Conservation (phyloP, 345 rosid species). For the Anastatica hierochuntica region DNA sequence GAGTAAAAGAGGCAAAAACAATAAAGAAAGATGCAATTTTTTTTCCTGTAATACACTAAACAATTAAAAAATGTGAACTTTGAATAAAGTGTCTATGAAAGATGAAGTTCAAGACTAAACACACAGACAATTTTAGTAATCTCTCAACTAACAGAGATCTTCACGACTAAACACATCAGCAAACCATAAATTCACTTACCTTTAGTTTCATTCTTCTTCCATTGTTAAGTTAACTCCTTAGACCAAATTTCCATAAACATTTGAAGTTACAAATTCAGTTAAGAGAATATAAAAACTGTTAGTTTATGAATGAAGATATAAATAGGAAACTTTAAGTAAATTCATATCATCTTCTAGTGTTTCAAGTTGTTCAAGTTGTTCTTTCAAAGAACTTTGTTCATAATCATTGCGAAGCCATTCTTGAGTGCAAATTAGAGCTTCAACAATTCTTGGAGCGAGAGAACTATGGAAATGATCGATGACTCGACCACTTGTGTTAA, state of each 20-base stretch:
- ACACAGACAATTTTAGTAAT: too few relatives aligned
- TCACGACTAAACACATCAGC: too few relatives aligned
- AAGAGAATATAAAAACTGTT: neutral
- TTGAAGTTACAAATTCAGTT: neutral
- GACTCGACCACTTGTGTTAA: neutral
- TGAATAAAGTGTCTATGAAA: too few relatives aligned
- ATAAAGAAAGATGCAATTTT: too few relatives aligned
- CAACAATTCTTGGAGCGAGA: neutral
- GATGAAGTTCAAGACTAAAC: too few relatives aligned
- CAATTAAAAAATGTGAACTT: too few relatives aligned
- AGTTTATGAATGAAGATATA: neutral
- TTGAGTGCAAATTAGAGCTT: neutral
- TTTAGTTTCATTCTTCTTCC: neutral
- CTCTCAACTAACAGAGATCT: too few relatives aligned
- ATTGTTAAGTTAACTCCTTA: neutral
- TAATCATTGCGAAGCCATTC: neutral
- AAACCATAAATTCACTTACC: too few relatives aligned
- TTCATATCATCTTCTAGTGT: neutral
- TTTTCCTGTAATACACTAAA: too few relatives aligned
- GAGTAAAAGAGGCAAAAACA: too few relatives aligned
- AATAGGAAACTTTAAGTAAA: neutral
- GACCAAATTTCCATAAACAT: neutral
- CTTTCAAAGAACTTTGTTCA: neutral
- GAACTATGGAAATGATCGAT: neutral
- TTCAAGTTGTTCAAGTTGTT: neutral